Percentiles rank a stretch among this genome's conserved stretches.
phyloP scores from a whole-genome alignment of 2,329 filamentous ascomycete genomes.

The Colletotrichum musae region DNA sequence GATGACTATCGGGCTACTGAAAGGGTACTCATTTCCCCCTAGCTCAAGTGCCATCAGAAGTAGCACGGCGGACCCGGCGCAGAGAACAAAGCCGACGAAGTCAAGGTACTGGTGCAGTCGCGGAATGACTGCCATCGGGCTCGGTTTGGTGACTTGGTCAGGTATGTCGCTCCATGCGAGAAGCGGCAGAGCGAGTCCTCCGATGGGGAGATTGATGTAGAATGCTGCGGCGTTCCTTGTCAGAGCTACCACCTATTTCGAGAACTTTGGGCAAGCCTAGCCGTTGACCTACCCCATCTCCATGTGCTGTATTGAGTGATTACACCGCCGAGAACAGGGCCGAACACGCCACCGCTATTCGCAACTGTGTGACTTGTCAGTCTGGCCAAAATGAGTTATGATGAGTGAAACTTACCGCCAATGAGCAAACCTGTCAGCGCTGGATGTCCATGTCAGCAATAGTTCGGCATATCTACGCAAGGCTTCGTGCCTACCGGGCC shows the following conservation, averaged over 20 bases:
- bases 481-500: constrained; percentile 50
- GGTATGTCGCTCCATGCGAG: constrained; percentile 53
- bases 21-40: constrained; percentile 49
- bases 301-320: constrained; percentile 55
- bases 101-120: constrained; percentile 54
- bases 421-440: constrained; percentile 17
- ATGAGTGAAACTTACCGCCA: neutral
- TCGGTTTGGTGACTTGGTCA: constrained; percentile 48
- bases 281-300: constrained; percentile 55
- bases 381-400: neutral
- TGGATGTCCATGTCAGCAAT: neutral
- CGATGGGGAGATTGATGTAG: constrained; percentile 56
- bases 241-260: neutral
- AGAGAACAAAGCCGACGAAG: constrained; percentile 42
- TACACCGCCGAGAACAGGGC: constrained; percentile 59
- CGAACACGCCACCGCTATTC: constrained; percentile 59
- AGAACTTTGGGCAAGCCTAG: neutral
- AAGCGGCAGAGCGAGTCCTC: constrained; percentile 50
- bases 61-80: constrained; percentile 51
- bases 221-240: constrained; percentile 47
- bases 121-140: constrained; percentile 49
- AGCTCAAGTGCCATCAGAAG: constrained; percentile 52
- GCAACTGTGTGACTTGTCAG: constrained; percentile 44
- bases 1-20: constrained; percentile 45
- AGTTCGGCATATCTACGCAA: neutral